Evolutionary conservation across 192 early-diverging fungal genomes (phyloP).

Genomic region (Umbelopsis ramanniana): DNA sequence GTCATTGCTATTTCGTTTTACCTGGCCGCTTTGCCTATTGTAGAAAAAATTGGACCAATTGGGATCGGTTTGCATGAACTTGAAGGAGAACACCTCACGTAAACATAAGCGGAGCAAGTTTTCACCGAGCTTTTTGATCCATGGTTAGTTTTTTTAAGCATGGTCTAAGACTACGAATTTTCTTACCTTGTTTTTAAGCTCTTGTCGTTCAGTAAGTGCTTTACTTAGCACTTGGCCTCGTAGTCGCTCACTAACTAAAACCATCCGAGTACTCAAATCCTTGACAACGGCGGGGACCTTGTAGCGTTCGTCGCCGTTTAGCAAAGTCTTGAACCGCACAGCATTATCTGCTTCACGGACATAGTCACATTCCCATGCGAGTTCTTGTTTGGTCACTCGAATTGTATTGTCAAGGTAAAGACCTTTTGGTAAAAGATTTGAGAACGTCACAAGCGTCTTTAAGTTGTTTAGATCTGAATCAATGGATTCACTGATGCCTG

Average conservation of each 20-base stretch:
- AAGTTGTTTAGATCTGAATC: conserved; percentile 88
- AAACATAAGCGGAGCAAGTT: conserved; percentile 81
- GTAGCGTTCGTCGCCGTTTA: conserved; percentile 63
- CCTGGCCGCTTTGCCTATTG: conserved; percentile 61
- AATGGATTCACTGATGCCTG: conserved; percentile 88
- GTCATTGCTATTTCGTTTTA: neutral
- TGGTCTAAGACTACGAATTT: too few relatives aligned
- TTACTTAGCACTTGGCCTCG: conserved; percentile 72
- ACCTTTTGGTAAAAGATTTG: conserved; percentile 86
- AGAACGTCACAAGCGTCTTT: conserved; percentile 76
- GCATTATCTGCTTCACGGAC: conserved; percentile 82
- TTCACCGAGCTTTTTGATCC: conserved; percentile 59
- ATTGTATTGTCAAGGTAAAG: conserved; percentile 98
- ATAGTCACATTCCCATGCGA: conserved; percentile 96
- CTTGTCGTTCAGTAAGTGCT: conserved; percentile 61
- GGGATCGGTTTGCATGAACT: conserved; percentile 99
- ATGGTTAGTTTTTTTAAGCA: too few relatives aligned
- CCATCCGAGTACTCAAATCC: conserved; percentile 70
- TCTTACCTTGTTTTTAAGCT: conserved; percentile 55
- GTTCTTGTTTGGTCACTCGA: conserved; percentile 83
- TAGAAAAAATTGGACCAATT: conserved; percentile 99
- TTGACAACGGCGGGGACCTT: conserved; percentile 76
- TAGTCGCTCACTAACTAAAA: conserved; percentile 83
- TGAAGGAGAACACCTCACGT: conserved; percentile 88
- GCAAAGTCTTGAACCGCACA: conserved; percentile 64